Evolutionary conservation across 441 rosid genomes (phyloP).

Genomic region (Viola pubescens): DNA sequence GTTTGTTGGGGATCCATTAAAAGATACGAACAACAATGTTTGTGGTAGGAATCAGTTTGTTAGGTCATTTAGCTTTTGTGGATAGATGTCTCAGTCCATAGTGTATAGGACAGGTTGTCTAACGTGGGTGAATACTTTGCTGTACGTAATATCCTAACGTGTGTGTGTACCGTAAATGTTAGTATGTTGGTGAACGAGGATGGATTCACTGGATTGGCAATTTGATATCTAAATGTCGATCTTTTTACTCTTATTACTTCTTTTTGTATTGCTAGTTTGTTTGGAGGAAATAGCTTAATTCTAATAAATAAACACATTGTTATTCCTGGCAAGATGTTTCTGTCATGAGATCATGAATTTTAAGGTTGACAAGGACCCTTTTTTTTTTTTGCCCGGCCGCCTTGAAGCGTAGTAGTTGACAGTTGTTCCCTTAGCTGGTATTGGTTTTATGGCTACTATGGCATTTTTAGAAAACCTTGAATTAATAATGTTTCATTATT

Average conservation of each 20-base stretch:
- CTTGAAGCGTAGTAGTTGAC: background rate
- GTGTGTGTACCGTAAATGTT: constrained; percentile 26
- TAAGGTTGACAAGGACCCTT: too few species aligned
- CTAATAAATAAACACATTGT: too few species aligned
- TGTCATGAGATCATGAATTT: background rate
- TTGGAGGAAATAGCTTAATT: background rate
- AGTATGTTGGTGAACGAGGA: background rate
- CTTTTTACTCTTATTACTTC: background rate
- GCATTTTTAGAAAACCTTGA: background rate
- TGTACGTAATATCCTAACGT: constrained; percentile 26
- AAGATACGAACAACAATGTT: background rate
- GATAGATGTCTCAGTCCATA: constrained; percentile 16
- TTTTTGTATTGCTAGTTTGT: background rate
- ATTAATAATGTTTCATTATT: too few species aligned
- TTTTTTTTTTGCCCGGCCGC: background rate
- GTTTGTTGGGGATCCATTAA: constrained; percentile 6
- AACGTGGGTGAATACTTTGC: constrained; percentile 11
- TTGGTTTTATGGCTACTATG: background rate
- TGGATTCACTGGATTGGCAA: background rate
- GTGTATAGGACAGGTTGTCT: constrained; percentile 19
- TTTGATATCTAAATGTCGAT: constrained; percentile 3
- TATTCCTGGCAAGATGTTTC: too few species aligned
- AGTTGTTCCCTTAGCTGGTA: constrained; percentile 1
- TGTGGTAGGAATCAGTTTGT: constrained; percentile 10
- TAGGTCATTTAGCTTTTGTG: constrained; percentile 14